Base-by-base conservation (phyloP, 164 flowering plant species). In the Amborella trichopoda region DNA sequence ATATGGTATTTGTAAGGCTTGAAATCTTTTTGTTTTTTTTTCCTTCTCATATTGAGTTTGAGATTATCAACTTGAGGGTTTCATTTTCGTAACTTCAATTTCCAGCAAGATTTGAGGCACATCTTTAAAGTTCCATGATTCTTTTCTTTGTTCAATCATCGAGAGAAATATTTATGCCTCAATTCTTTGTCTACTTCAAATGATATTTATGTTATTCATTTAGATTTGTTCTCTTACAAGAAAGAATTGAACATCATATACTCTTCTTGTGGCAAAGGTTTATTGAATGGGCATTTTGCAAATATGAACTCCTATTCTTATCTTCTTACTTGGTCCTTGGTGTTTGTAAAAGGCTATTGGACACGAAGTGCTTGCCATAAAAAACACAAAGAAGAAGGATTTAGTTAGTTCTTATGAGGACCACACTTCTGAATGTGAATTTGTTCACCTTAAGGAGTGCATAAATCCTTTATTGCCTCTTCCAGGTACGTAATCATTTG, bases 381-480 rank as follows among this genome's bases (percentile, higher is more conserved):
- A 34, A 19, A 50, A 51, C 27, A 28, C 52, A 40, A 45, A 48
- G 22, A 58, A 60, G 23, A 52, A 5, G 21, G 49, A 39, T n/a
- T 49, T 43, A 40, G 37, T 25, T 41, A 53, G 44, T 56, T 62
- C 61, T 28, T 27, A 19, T 23, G 42, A 38, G 53, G 59, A 16
- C 50, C 59, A 46, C 46, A 20, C 37, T 6, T 51, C 62, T 33
- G 66, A 50, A 48, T 18, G 46, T 53, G 59, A 51, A 58, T 48
- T 33, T 19, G 36, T 42, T 48, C 30, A 8, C 24, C n/a, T 53
- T 24, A 61, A 62, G 59, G 61, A 52, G 52, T 26, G 32, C 19
- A 38, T 44, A 52, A 54, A 71, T 43, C 78, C 80, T 9, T 54
- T 63, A 23, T 75, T 76, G 19, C 85, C 88, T 49, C 33, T 60